Percentiles rank a stretch among this genome's conserved stretches.
phyloP scores from a whole-genome alignment of 495 filamentous ascomycete species.

The Usnea hakonensis region DNA sequence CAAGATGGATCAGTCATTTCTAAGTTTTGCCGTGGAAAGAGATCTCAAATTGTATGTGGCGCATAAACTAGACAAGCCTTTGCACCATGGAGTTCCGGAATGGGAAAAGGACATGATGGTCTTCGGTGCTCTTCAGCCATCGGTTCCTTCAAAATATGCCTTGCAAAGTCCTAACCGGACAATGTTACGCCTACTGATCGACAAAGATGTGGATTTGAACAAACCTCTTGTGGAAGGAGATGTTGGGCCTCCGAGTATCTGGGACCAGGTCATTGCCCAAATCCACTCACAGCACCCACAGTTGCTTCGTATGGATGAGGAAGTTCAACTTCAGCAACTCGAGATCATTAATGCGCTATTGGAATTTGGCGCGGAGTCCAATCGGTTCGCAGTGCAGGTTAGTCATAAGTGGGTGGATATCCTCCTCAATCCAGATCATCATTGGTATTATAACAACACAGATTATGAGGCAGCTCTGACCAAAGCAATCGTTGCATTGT shows the following conservation, averaged over 20 bases:
- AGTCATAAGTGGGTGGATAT: background rate
- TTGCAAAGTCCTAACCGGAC: background rate
- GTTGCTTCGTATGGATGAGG: background rate
- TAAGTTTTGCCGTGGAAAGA: background rate
- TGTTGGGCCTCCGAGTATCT: background rate
- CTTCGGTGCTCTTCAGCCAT: background rate
- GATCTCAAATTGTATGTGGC: conserved; percentile 1
- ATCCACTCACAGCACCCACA: background rate
- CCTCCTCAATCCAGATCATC: background rate
- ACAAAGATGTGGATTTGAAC: background rate
- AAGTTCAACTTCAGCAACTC: background rate
- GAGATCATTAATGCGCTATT: background rate
- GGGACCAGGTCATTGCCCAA: background rate
- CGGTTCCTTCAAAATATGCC: background rate
- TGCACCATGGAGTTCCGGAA: background rate
- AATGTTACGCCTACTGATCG: background rate
- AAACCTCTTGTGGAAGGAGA: background rate
- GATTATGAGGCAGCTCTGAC: background rate
- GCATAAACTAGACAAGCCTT: background rate
- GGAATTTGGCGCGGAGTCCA: background rate
- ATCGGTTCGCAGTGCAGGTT: background rate
- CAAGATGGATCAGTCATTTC: background rate
- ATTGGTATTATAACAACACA: background rate
- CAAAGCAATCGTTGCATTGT: background rate
- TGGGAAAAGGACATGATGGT: background rate